Base-by-base conservation (phyloP, 768 basidiomycete genomes). In the Leucogyrophana mollusca region DNA sequence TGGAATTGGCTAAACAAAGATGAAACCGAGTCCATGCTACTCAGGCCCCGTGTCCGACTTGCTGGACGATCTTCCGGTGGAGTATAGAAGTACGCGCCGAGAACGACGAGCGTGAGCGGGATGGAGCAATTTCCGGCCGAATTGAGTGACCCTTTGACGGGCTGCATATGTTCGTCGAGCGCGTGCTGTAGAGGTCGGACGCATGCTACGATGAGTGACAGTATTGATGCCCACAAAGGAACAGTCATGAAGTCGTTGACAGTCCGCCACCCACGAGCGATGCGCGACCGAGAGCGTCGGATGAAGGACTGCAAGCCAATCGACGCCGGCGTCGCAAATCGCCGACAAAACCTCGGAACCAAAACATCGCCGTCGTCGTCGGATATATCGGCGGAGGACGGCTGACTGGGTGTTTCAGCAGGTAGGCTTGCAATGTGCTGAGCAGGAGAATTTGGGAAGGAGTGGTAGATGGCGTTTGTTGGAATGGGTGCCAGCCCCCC, bases 41-140 rank as follows among this genome's bases (percentile, higher is more conserved):
- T 16, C 10, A 39, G 34, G 14, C 35, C 13, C 13, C 22, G 44
- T 52, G 14, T 14, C 3, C 23, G 40, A 36, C 45, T 59, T 60
- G 21, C 46, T 40, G n/a, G 52, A 34, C 46, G 33, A 25, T 45
- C 37, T 40, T 56, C 46, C 32, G 53, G 35, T 2, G 68, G 66
- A 4, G 73, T 70, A 62, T 83, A 87, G 68, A 95, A 95, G 72
- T 94, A 97, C 11, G 89, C 93, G 9, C 94, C 94, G 34, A 97
- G 83, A 5, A 96, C 92, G 46, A 97, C 76, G 20, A 96, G 72
- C 2, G 94, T 97, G 21, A 97, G 59, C 0, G 94, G 95, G 50
- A 97, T 85, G 9, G 86, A 84, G 50, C 90, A 91, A 49, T 76
- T 81, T 1, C 92, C 90, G 1, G 85, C 82, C 10, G 71, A 68